Conservation (phyloP, 2,329 filamentous ascomycete species). For the Penicillium sp. region DNA sequence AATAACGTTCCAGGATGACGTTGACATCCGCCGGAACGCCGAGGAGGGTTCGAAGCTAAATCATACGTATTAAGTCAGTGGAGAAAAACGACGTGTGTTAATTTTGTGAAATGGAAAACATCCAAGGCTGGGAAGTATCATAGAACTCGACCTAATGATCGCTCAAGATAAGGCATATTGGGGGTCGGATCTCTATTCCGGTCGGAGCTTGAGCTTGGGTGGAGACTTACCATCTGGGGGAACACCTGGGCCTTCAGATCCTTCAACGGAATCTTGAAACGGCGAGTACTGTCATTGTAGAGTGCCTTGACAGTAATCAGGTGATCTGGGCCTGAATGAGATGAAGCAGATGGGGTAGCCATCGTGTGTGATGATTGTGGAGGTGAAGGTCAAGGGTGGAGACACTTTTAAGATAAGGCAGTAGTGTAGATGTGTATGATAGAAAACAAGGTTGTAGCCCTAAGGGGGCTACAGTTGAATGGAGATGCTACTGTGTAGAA, state of each 20-base stretch:
- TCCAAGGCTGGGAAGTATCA: background rate
- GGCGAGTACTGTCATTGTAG: constrained; percentile 69
- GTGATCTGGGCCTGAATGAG: constrained; percentile 59
- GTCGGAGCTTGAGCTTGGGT: constrained; percentile 31
- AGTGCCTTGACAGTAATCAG: constrained; percentile 81
- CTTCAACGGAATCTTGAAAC: constrained; percentile 83
- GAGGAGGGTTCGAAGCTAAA: constrained; percentile 67
- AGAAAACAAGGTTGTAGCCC: constrained; percentile 6
- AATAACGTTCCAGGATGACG: constrained; percentile 83
- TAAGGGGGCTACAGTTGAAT: constrained; percentile 12
- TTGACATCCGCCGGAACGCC: constrained; percentile 59
- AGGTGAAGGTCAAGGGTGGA: constrained; percentile 9
- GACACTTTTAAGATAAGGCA: constrained; percentile 13
- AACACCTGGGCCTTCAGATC: constrained; percentile 73
- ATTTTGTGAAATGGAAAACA: background rate
- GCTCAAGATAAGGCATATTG: constrained; percentile 17
- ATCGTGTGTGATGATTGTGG: constrained; percentile 19
- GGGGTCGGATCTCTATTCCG: constrained; percentile 20
- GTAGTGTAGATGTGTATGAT: constrained; percentile 3
- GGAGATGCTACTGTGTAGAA: constrained; percentile 8
- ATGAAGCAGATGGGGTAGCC: constrained; percentile 40
- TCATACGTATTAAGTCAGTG: constrained; percentile 18
- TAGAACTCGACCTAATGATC: constrained; percentile 8
- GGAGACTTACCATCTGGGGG: constrained; percentile 72
- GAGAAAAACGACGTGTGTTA: background rate